phyloP scores from a whole-genome alignment of 805 yeast genomes.

The Grigorovia yakushimaensis region DNA sequence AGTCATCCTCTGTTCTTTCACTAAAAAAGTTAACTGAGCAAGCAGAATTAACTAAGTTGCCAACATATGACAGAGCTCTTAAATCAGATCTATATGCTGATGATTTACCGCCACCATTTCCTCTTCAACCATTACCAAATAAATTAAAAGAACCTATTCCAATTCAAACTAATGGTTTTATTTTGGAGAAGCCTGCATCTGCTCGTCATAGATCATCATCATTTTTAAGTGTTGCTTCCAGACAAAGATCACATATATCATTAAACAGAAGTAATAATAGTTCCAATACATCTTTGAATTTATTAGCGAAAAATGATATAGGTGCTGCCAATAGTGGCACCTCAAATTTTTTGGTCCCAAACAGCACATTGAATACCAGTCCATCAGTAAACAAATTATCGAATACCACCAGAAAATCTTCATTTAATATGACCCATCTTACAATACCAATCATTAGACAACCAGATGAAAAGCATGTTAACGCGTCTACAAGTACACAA shows the following conservation, averaged over 20 bases:
- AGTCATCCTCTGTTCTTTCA: constrained; percentile 19
- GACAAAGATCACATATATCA: constrained; percentile 10
- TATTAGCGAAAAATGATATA: constrained; percentile 10
- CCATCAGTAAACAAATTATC: constrained; percentile 9
- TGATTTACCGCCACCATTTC: constrained; percentile 51
- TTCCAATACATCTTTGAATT: constrained; percentile 17
- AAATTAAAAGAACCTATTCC: not conserved
- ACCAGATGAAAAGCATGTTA: not conserved
- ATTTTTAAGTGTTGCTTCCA: constrained; percentile 8
- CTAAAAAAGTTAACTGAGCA: constrained; percentile 33
- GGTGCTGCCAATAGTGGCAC: constrained; percentile 2
- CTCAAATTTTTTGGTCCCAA: constrained; percentile 4
- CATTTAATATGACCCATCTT: constrained; percentile 24
- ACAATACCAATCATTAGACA: not conserved
- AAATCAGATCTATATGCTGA: constrained; percentile 38
- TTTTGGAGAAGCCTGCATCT: constrained; percentile 22
- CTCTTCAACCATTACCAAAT: constrained; percentile 20
- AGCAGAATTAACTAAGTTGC: constrained; percentile 54
- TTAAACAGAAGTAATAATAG: constrained; percentile 20
- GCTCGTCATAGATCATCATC: constrained; percentile 21
- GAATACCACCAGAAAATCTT: constrained; percentile 17
- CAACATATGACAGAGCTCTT: constrained; percentile 76
- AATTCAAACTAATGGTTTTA: not conserved
- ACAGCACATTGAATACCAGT: not conserved
- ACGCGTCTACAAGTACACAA: not conserved